Percentiles rank a stretch among this genome's conserved stretches.
phyloP scores from a whole-genome alignment of 116 monocot genomes.

The Cymodocea nodosa region DNA sequence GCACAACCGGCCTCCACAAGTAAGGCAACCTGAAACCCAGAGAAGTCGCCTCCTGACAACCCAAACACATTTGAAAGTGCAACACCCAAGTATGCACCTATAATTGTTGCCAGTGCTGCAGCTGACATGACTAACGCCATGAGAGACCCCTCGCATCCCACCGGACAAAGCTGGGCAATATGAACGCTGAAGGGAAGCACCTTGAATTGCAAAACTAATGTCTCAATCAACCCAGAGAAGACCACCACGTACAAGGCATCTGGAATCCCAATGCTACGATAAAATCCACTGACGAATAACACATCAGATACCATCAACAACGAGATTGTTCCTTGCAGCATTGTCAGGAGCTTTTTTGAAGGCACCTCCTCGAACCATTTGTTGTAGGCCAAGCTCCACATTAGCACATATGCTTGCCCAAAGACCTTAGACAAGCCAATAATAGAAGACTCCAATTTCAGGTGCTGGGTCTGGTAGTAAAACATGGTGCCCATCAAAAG shows the following conservation, averaged over 20 bases:
- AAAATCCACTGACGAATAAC: conserved; percentile 54
- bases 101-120: conserved; percentile 36
- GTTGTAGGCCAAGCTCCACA: conserved; percentile 50
- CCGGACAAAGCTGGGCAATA: conserved; percentile 54
- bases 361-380: conserved; percentile 28
- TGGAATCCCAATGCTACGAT: conserved; percentile 35
- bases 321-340: conserved; percentile 33
- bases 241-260: conserved; percentile 48
- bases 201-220: conserved; percentile 41
- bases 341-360: conserved; percentile 31
- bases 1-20: conserved; percentile 45
- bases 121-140: conserved; percentile 85
- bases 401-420: conserved; percentile 43
- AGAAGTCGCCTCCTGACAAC: conserved; percentile 32
- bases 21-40: conserved; percentile 26
- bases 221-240: conserved; percentile 64
- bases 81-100: conserved; percentile 74
- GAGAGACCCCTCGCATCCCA: conserved; percentile 73
- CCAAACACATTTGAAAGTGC: conserved; percentile 33
- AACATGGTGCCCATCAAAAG: conserved; percentile 64
- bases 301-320: conserved; percentile 57
- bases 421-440: conserved; percentile 69
- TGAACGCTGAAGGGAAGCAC: conserved; percentile 58
- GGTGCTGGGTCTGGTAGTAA: conserved; percentile 73
- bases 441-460: conserved; percentile 54